Base-by-base conservation (phyloP, 116 monocot species). In the Papilionanthe hybrid region DNA sequence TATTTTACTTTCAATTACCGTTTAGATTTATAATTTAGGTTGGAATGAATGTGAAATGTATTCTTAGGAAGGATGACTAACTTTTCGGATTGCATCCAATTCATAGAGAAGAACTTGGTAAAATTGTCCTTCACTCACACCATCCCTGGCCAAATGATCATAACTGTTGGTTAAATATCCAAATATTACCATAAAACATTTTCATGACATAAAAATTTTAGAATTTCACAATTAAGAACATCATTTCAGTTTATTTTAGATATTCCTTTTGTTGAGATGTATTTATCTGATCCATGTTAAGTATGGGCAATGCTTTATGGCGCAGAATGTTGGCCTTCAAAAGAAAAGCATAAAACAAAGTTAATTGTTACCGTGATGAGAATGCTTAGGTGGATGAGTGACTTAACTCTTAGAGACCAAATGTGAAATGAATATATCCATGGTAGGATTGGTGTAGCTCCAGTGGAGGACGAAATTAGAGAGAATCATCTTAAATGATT, bases 91-190 rank as follows among this genome's bases (percentile, higher is more conserved):
- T 25, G 88, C 91, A 75, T 91, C 84, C 8, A 91, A 76, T 72
- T 88, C 91, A 76, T 86, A 80, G 17, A 88, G 78, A 12, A 88
- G 77, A 20, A 91, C 88, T 84, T 86, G 86, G 58, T 87, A 86
- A 27, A 90, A 90, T 23, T 90, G 90, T 29, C 87, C 87, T 79
- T 90, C 87, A 76, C 90, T 90, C 17, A 87, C 90, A 37, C 87
- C 90, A 82, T 90, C 87, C 78, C 90, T 85, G 77, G 32, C 57
- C 45, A 55, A 49, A 81, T 37, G 42, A 55, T 63, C 2, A 74
- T 43, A n/a, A 73, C 1, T 43, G 69, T 18, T 29, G 29, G 69
- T 69, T 69, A 69, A 37, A 17, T 13, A 69, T 69, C 17, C 15
- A 69, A 69, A 63, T 63, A 22, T 5, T 25, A 63, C 1, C n/a